Conservation (phyloP, 1,284 basidiomycete genomes). For the Chondrostereum purpureum region DNA sequence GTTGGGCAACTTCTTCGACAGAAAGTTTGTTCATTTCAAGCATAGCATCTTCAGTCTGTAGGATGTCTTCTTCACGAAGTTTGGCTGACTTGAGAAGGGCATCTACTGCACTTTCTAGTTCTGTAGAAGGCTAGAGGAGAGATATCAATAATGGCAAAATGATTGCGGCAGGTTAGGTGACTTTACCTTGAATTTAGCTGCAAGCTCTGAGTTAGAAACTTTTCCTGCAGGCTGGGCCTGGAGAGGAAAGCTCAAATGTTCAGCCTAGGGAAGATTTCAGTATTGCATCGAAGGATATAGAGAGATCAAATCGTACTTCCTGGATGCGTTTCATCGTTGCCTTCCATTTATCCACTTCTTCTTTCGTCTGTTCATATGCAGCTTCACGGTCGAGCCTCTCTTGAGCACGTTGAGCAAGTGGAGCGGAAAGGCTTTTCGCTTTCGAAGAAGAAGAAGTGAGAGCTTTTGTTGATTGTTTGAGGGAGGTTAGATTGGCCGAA, state of each 20-base stretch:
- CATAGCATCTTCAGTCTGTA: constrained; percentile 62
- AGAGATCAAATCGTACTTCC: constrained; percentile 40
- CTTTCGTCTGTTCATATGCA: constrained; percentile 89
- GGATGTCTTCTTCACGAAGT: constrained; percentile 74
- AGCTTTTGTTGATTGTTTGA: constrained; percentile 65
- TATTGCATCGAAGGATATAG: neutral
- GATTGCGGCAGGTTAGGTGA: neutral
- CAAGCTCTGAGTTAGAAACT: constrained; percentile 72
- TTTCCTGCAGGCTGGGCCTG: constrained; percentile 57
- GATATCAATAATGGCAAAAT: constrained; percentile 1
- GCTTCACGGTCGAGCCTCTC: constrained; percentile 90
- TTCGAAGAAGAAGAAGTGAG: constrained; percentile 39
- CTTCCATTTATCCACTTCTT: constrained; percentile 92
- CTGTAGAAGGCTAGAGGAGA: constrained; percentile 57
- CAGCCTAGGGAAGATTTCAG: constrained; percentile 48
- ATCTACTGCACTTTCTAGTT: constrained; percentile 75
- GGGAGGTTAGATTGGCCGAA: constrained; percentile 52
- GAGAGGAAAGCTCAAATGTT: constrained; percentile 88
- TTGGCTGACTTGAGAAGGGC: constrained; percentile 72
- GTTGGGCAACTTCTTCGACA: constrained; percentile 76
- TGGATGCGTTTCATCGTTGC: constrained; percentile 85
- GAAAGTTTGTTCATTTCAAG: constrained; percentile 77
- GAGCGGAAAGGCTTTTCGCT: constrained; percentile 71
- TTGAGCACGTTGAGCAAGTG: constrained; percentile 81
- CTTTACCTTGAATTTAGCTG: constrained; percentile 73